phyloP scores from a whole-genome alignment of 106 monocot genomes.

The Dendrobium chrysotoxum region DNA sequence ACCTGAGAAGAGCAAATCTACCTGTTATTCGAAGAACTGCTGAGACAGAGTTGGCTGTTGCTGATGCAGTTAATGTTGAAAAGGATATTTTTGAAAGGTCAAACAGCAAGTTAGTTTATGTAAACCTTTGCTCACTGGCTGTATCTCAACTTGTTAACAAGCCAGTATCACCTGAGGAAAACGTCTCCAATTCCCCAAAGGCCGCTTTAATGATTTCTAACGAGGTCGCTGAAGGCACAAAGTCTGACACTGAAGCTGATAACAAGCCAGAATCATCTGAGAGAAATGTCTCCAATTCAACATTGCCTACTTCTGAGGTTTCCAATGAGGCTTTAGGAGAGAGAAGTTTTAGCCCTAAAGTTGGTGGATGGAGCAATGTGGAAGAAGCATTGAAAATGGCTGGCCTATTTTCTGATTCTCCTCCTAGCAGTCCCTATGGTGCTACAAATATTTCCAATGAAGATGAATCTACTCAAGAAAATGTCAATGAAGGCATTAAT shows the following conservation, averaged over 20 bases:
- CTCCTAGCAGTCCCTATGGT: slow-evolving; percentile 57
- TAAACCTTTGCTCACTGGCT: slow-evolving; percentile 71
- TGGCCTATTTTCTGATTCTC: slow-evolving; percentile 82
- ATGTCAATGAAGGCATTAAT: slow-evolving; percentile 4
- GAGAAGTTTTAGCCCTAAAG: not conserved
- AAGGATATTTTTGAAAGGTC: slow-evolving; percentile 82
- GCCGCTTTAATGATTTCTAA: not conserved
- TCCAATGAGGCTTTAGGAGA: slow-evolving; percentile 6
- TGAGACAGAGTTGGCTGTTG: slow-evolving; percentile 80
- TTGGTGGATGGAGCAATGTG: slow-evolving; percentile 10
- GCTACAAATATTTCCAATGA: slow-evolving; percentile 2
- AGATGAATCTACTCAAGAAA: slow-evolving; percentile 13
- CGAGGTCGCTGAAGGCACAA: not conserved
- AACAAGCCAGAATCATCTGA: not conserved
- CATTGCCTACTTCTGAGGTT: slow-evolving; percentile 4
- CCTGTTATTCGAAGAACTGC: slow-evolving; percentile 41
- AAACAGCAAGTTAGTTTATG: slow-evolving; percentile 83
- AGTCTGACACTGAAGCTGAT: not conserved
- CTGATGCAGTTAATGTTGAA: slow-evolving; percentile 91
- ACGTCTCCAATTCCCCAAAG: slow-evolving; percentile 2
- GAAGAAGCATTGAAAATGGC: slow-evolving; percentile 72
- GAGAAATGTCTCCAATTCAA: not conserved
- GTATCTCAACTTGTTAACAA: slow-evolving; percentile 37
- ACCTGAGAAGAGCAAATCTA: slow-evolving; percentile 49
- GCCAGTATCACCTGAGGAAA: slow-evolving; percentile 12